Percentiles rank a stretch among this genome's conserved stretches.
Evolutionary conservation across 108 stramenopile genomes (phyloP).

Genomic region (Chaetoceros tenuissimus): DNA sequence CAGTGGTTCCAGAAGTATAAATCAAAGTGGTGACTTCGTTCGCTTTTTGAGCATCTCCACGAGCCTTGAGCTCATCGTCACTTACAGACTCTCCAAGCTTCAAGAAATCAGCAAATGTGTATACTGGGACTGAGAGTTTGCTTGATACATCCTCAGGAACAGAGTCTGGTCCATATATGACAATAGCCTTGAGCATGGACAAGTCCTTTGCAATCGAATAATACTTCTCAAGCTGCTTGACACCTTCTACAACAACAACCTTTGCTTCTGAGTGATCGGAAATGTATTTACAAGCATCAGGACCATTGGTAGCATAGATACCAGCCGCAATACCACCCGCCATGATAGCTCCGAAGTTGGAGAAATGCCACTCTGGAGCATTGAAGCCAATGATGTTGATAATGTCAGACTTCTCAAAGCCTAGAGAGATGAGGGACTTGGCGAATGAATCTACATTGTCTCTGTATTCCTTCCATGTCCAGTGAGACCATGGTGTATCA

Average conservation of each 20-base stretch:
- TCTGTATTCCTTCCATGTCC: constrained; percentile 40
- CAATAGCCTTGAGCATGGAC: constrained; percentile 50
- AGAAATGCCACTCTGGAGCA: constrained; percentile 45
- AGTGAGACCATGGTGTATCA: constrained; percentile 19
- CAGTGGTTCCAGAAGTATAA: constrained; percentile 82
- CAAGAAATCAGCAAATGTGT: constrained; percentile 27
- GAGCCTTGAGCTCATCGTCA: constrained; percentile 10
- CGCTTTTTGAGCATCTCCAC: constrained; percentile 6
- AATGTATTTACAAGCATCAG: constrained; percentile 62
- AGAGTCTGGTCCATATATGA: constrained; percentile 39
- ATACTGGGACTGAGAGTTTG: constrained; percentile 15
- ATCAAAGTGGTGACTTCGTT: constrained; percentile 1
- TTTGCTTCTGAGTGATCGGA: constrained; percentile 52
- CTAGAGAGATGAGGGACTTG: constrained; percentile 50
- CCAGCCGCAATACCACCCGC: constrained; percentile 62
- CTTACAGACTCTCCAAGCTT: constrained; percentile 8
- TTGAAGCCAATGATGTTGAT: constrained; percentile 77
- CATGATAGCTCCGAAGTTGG: constrained; percentile 46
- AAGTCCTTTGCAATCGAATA: constrained; percentile 21
- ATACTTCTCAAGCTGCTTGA: constrained; percentile 55
- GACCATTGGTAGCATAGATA: constrained; percentile 59
- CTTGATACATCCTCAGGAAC: constrained; percentile 6
- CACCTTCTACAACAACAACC: constrained; percentile 53
- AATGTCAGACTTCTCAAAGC: constrained; percentile 41
- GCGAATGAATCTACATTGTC: constrained; percentile 28